Evolutionary conservation across 2,329 filamentous ascomycete genomes (phyloP).

Genomic region (Grosmannia serpens): DNA sequence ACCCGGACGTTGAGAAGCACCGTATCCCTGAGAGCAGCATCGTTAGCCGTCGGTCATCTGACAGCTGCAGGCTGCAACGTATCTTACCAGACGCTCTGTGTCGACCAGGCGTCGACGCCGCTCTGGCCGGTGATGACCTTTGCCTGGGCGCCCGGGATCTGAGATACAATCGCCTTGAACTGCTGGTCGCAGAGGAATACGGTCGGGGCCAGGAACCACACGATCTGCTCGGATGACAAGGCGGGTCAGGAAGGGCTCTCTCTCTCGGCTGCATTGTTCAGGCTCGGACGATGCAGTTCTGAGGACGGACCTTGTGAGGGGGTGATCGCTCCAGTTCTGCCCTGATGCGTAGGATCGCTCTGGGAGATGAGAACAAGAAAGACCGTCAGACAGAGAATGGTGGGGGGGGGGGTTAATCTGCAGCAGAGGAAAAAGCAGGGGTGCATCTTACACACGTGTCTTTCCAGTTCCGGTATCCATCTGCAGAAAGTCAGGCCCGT

Average conservation of each 20-base stretch:
- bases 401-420: not conserved
- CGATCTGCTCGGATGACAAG: slow-evolving; percentile 26
- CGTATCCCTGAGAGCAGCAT: slow-evolving; percentile 36
- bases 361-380: slow-evolving; percentile 18
- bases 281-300: too few species aligned
- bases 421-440: not conserved
- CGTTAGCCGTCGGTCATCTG: not conserved
- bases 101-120: slow-evolving; percentile 62
- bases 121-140: slow-evolving; percentile 57
- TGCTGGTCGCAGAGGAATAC: slow-evolving; percentile 59
- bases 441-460: slow-evolving; percentile 54
- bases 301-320: slow-evolving; percentile 49
- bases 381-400: not conserved
- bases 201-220: slow-evolving; percentile 68
- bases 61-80: slow-evolving; percentile 23
- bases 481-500: slow-evolving; percentile 23
- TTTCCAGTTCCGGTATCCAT: slow-evolving; percentile 77
- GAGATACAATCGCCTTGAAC: slow-evolving; percentile 42
- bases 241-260: too few species aligned
- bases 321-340: slow-evolving; percentile 46
- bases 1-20: slow-evolving; percentile 53
- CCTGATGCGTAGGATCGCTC: slow-evolving; percentile 56
- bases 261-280: too few species aligned
- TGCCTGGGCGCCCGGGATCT: slow-evolving; percentile 48
- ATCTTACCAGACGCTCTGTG: slow-evolving; percentile 36